These are phyloP conservation scores for Flagelloscypha sp. DNA, from an alignment of 768 basidiomycete genomes.

Conservation along the genomic window DNA sequence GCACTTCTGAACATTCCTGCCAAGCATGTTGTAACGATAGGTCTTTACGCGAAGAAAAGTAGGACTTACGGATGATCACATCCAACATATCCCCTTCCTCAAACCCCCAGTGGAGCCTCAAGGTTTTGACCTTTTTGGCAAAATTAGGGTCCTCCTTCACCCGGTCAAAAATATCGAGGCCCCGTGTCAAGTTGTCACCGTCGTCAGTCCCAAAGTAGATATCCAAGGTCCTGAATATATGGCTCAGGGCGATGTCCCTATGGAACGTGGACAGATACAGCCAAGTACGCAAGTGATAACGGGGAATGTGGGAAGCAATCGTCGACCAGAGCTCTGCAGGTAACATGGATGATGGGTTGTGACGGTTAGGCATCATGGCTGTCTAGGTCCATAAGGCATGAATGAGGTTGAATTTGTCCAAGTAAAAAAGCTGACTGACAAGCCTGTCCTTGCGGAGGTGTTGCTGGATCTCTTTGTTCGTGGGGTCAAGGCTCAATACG, in stretches of 20 bases:
- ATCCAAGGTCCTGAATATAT: conserved; percentile 61
- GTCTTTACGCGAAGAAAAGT: too few species aligned
- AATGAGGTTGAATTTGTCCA: too few species aligned
- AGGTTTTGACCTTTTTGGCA: conserved; percentile 47
- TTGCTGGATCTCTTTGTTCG: conserved; percentile 45
- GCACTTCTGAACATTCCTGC: conserved; percentile 54
- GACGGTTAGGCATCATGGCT: too few species aligned
- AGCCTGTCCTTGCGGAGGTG: conserved; percentile 39
- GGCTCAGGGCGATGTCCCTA: conserved; percentile 53
- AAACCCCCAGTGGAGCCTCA: conserved; percentile 62
- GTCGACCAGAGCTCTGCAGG: conserved; percentile 64
- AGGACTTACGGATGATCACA: conserved; percentile 42
- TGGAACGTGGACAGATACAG: conserved; percentile 57
- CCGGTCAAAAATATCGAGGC: conserved; percentile 59
- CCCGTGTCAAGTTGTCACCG: conserved; percentile 49
- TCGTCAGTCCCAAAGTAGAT: conserved; percentile 64
- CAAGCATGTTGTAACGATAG: background rate
- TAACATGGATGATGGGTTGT: too few species aligned
- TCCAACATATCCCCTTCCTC: conserved; percentile 63
- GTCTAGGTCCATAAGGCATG: too few species aligned
- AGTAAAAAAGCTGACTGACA: conserved; percentile 30
- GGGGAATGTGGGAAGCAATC: conserved; percentile 53
- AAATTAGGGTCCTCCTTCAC: conserved; percentile 56
- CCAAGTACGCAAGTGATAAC: conserved; percentile 63
- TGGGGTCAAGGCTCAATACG: conserved; percentile 51